These are phyloP conservation scores for Trypanosoma brucei DNA, from an alignment of 208 protist genomes.

Conservation along the genomic window DNA sequence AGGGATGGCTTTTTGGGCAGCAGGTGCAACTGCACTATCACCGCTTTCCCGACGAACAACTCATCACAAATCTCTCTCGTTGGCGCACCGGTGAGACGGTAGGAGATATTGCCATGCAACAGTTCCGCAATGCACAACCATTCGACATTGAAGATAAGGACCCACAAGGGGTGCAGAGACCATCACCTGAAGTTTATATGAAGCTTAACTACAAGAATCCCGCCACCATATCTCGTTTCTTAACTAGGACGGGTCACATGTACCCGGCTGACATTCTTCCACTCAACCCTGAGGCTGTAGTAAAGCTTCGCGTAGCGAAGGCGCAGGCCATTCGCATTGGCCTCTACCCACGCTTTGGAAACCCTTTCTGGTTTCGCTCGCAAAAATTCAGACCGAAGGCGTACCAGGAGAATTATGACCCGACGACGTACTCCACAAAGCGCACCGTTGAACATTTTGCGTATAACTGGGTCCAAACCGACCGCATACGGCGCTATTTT, in stretches of 20 bases:
- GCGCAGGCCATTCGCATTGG: slow-evolving; percentile 82
- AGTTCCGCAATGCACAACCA: slow-evolving; percentile 88
- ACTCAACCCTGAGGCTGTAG: slow-evolving; percentile 79
- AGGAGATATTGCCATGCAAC: slow-evolving; percentile 79
- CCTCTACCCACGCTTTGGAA: slow-evolving; percentile 86
- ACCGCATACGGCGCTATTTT: slow-evolving; percentile 87
- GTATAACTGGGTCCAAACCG: slow-evolving; percentile 87
- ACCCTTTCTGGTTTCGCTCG: slow-evolving; percentile 87
- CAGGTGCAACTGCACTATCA: slow-evolving; percentile 89
- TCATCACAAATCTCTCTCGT: slow-evolving; percentile 79
- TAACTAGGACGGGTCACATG: slow-evolving; percentile 85
- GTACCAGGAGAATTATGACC: slow-evolving; percentile 87
- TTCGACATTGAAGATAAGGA: slow-evolving; percentile 85
- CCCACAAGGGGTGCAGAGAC: slow-evolving; percentile 71
- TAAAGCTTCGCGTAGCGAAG: slow-evolving; percentile 78
- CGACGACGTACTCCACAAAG: slow-evolving; percentile 85
- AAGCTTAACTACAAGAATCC: slow-evolving; percentile 93
- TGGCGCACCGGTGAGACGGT: slow-evolving; percentile 85
- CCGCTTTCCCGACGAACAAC: slow-evolving; percentile 83
- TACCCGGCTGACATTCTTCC: slow-evolving; percentile 86
- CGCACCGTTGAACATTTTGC: slow-evolving; percentile 89
- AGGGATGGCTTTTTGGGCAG: slow-evolving; percentile 86
- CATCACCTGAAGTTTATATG: slow-evolving; percentile 86
- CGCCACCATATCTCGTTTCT: slow-evolving; percentile 81
- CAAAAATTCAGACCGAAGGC: slow-evolving; percentile 80